phyloP scores from a whole-genome alignment of 352 stramenopile genomes.

The Poterioochromonas sp. region DNA sequence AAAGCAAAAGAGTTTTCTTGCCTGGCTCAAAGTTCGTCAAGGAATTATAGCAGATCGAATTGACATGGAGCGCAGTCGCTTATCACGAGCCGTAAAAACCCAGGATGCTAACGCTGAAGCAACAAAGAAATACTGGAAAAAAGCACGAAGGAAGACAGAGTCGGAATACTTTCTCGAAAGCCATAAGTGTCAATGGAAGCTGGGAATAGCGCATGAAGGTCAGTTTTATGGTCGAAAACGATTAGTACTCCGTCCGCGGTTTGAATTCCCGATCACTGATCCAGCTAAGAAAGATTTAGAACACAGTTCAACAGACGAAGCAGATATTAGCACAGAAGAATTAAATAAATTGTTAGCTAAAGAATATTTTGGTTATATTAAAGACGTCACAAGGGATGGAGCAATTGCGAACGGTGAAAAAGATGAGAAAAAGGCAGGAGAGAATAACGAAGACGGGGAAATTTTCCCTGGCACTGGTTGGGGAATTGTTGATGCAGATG shows the following conservation, averaged over 20 bases:
- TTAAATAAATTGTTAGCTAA: neutral
- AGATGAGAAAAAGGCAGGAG: neutral
- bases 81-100: neutral
- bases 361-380: neutral
- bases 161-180: neutral
- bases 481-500: slow-evolving; percentile 25
- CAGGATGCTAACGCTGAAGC: neutral
- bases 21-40: slow-evolving; percentile 6
- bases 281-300: neutral
- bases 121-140: slow-evolving; percentile 20
- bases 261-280: neutral
- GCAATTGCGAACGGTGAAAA: neutral
- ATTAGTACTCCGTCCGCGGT: neutral
- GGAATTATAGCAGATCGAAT: slow-evolving; percentile 6
- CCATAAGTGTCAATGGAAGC: slow-evolving; percentile 26
- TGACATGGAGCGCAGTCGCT: neutral
- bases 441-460: neutral
- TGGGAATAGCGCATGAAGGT: slow-evolving; percentile 20
- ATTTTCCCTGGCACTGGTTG: slow-evolving; percentile 6
- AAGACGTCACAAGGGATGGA: slow-evolving; percentile 14
- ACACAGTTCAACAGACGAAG: neutral
- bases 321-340: slow-evolving; percentile 13
- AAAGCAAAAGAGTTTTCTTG: neutral
- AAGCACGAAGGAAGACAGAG: neutral
- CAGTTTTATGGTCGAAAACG: slow-evolving; percentile 1